Evolutionary conservation across 2,329 filamentous ascomycete genomes (phyloP).

Genomic region (Xylariaceae sp.): DNA sequence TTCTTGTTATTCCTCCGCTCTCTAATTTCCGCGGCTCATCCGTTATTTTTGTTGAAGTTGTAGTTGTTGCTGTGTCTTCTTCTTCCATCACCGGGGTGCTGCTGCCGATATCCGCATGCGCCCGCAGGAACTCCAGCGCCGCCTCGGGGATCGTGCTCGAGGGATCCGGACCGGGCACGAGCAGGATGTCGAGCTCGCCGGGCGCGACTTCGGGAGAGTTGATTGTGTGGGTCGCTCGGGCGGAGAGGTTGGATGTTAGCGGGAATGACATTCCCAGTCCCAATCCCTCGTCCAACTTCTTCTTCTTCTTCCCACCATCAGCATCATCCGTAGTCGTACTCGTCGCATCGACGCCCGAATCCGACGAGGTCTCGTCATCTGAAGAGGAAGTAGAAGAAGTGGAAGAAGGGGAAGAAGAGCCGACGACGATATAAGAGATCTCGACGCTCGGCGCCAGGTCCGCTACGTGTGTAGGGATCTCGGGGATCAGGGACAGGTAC

Average conservation of each 20-base stretch:
- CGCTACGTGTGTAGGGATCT: constrained; percentile 9
- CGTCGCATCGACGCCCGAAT: too few species aligned
- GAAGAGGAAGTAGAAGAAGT: neutral
- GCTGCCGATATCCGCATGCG: constrained; percentile 2
- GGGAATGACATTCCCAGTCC: neutral
- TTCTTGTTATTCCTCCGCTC: too few species aligned
- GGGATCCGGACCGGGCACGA: constrained; percentile 11
- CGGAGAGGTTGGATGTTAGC: constrained; percentile 6
- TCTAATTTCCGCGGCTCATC: too few species aligned
- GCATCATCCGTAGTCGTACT: too few species aligned
- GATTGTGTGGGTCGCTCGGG: constrained; percentile 11
- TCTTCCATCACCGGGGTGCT: too few species aligned
- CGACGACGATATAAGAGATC: constrained; percentile 12
- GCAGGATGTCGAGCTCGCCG: constrained; percentile 9
- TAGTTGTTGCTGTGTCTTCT: too few species aligned
- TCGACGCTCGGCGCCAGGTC: constrained; percentile 10
- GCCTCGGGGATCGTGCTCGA: constrained; percentile 2
- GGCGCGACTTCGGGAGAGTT: constrained; percentile 7
- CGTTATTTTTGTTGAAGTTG: too few species aligned
- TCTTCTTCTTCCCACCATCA: too few species aligned
- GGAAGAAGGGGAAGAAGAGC: too few species aligned
- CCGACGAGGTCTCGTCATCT: too few species aligned
- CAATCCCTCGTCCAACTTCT: too few species aligned
- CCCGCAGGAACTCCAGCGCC: constrained; percentile 7
- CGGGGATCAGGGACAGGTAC: constrained; percentile 9